phyloP scores from a whole-genome alignment of 2,329 filamentous ascomycete genomes.

The Penicillium sp. region DNA sequence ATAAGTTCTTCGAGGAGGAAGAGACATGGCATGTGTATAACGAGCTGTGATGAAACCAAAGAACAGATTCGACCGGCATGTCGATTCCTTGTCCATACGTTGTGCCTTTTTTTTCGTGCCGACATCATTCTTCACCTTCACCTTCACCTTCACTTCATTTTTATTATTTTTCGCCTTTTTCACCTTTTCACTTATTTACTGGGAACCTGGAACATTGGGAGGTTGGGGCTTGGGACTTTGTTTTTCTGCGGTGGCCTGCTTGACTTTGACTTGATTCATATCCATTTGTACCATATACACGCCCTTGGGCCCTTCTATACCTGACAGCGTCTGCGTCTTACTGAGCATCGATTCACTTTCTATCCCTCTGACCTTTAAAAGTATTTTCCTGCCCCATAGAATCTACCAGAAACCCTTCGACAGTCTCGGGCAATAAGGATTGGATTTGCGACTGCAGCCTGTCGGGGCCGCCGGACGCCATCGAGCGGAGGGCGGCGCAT shows the following conservation, averaged over 20 bases:
- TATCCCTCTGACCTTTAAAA: no score
- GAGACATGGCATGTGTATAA: conserved; percentile 66
- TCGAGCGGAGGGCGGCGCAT: conserved; percentile 28
- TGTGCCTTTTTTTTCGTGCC: background rate
- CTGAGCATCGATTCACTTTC: background rate
- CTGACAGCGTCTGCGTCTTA: conserved; percentile 1
- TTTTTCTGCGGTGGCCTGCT: conserved; percentile 10
- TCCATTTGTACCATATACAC: conserved; percentile 13
- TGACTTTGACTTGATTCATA: conserved; percentile 7
- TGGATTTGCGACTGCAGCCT: conserved; percentile 15
- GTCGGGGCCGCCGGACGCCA: conserved; percentile 25
- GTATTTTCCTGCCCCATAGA: no score
- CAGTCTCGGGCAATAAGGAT: background rate
- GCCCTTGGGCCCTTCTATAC: background rate
- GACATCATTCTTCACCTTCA: background rate
- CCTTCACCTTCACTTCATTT: background rate
- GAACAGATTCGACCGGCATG: conserved; percentile 5
- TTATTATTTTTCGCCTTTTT: conserved; percentile 6
- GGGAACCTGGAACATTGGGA: conserved; percentile 9
- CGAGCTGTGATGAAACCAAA: conserved; percentile 38
- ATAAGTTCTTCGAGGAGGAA: conserved; percentile 60
- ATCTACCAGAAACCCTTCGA: background rate
- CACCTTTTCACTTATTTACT: conserved; percentile 13
- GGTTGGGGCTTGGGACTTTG: conserved; percentile 5
- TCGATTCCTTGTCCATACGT: background rate